Base-by-base conservation (phyloP, 2,329 filamentous ascomycete species). In the Fusarium sp. region DNA sequence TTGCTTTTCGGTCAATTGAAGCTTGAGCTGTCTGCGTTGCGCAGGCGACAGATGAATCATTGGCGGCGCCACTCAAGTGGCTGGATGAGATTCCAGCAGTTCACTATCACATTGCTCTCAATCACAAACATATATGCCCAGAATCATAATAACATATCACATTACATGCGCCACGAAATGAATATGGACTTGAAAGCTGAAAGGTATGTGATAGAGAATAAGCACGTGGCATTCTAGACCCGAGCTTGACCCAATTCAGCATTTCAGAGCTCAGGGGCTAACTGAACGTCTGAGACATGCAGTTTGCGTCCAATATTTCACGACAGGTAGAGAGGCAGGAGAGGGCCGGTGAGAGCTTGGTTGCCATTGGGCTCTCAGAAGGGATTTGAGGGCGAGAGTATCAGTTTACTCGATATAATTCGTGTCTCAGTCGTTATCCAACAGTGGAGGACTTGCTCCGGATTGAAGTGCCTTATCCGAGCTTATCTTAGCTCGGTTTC, bases 81-180 rank as follows among this genome's bases (percentile, higher is more conserved):
- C 38, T 57, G 38, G 53, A 28, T 57, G 38, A 44, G 9, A 44
- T 57, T 25, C 38, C 9, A 21, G 9, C 5, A 42, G 5, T 19
- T 13, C 4, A 5, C 28, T 33, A 44, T 44, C 38, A 44, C 28
- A 44, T 38, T 28, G 4, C 23, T 53, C n/a, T 38, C 32, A 25
- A 25, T 38, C 32, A 53, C 33, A 53, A 53, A 28, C n/a, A 25
- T 6, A 6, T 11, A 16, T 53, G 23, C 18, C 2, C 3, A 25
- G 3, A 11, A 12, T 25, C 1, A 2, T 5, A 3, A 19, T 6
- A 21, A 38, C 18, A 2, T 6, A 6, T 28, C n/a, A 28, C 23
- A 28, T 38, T 38, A 4, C 18, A 28, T 53, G 11, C 33, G 19
- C 23, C 33, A 28, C 23, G 4, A 53, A 6, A 25, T 11, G 0